Conservation (phyloP, 2,329 filamentous ascomycete species). For the Fusarium pilosicola region DNA sequence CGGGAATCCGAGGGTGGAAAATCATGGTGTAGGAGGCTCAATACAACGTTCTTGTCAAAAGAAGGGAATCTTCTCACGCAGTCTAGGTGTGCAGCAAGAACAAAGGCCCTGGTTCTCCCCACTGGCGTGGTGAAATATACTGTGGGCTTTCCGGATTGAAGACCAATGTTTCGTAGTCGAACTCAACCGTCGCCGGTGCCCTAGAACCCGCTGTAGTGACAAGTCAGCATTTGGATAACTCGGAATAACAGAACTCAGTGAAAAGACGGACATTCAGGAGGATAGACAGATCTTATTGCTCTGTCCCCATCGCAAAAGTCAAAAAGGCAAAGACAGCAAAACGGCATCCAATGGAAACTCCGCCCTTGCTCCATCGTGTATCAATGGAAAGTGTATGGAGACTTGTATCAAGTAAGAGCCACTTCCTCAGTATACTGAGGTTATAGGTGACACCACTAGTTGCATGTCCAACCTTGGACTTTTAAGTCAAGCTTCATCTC, state of each 20-base stretch:
- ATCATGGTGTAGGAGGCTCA: not conserved
- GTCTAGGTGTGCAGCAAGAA: not conserved
- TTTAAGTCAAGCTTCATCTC: not conserved
- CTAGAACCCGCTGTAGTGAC: not conserved
- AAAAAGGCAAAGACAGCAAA: constrained; percentile 19
- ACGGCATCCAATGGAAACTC: not conserved
- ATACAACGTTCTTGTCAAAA: not conserved
- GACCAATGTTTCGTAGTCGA: not conserved
- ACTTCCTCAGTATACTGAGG: not conserved
- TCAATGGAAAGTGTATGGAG: not conserved
- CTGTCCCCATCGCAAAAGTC: constrained; percentile 2
- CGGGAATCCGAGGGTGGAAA: not conserved
- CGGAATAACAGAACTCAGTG: not conserved
- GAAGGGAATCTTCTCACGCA: not conserved
- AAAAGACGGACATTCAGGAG: not conserved
- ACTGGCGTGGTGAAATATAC: constrained; percentile 5
- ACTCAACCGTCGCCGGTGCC: not conserved
- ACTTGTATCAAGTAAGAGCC: no score
- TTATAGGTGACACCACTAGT: not conserved
- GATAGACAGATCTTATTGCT: not conserved
- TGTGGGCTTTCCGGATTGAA: constrained; percentile 1
- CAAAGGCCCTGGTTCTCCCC: not conserved
- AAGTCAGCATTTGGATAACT: not conserved
- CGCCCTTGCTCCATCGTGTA: not conserved
- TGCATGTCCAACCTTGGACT: not conserved